These are phyloP conservation scores for Monosporascus ibericus DNA, from an alignment of 2,329 filamentous ascomycete genomes.

Conservation along the genomic window DNA sequence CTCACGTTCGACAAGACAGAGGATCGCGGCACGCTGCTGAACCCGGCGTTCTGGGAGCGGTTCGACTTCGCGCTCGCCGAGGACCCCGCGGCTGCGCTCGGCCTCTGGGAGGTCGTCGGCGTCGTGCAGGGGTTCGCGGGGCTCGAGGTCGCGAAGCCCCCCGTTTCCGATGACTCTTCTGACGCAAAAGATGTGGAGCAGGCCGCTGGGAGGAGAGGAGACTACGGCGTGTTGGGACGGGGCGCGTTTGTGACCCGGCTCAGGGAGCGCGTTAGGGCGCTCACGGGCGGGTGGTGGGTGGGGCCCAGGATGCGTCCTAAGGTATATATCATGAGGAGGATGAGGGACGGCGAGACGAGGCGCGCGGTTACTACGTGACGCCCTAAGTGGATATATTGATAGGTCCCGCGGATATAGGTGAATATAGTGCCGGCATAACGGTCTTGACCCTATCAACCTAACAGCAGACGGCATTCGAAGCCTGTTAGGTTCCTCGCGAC, in stretches of 20 bases:
- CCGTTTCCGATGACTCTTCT: neutral
- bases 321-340: conserved; percentile 42
- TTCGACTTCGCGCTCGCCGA: conserved; percentile 60
- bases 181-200: conserved; percentile 13
- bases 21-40: conserved; percentile 34
- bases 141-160: conserved; percentile 49
- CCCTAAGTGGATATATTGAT: neutral
- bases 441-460: no score
- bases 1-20: conserved; percentile 59
- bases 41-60: conserved; percentile 52
- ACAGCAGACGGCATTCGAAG: no score
- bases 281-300: conserved; percentile 58
- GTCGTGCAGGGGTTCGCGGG: conserved; percentile 54
- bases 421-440: neutral
- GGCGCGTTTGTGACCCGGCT: conserved; percentile 34
- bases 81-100: conserved; percentile 39
- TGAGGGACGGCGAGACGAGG: conserved; percentile 22
- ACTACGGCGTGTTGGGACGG: conserved; percentile 34
- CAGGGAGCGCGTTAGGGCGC: conserved; percentile 34
- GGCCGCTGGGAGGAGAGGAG: conserved; percentile 10
- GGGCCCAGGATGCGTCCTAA: conserved; percentile 55
- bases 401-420: neutral
- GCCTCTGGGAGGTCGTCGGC: conserved; percentile 50
- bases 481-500: no score
- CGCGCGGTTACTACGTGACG: conserved; percentile 19